Percentiles rank a stretch among this genome's conserved stretches.
Conservation (phyloP, 2,329 filamentous ascomycete genomes). For the Xylaria sp. region DNA sequence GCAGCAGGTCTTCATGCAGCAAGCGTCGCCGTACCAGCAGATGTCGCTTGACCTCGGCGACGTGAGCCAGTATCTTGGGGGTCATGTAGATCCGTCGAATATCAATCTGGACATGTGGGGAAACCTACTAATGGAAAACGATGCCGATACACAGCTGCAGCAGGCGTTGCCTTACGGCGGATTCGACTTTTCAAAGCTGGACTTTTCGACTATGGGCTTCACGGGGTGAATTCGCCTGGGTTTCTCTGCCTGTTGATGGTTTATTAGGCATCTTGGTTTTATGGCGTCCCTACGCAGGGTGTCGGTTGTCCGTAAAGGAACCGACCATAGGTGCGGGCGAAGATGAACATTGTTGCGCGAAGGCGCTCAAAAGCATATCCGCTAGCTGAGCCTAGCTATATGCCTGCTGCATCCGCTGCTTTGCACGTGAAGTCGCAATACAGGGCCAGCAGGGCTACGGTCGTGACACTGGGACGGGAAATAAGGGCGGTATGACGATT, state of each 20-base stretch:
- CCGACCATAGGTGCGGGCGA: not conserved
- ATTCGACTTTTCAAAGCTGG: conserved; percentile 22
- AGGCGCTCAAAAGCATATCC: not conserved
- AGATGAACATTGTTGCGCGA: not conserved
- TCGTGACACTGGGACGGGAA: not conserved
- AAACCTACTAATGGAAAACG: conserved; percentile 20
- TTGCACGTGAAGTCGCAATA: not conserved
- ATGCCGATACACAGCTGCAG: conserved; percentile 4
- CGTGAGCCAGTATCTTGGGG: conserved; percentile 16
- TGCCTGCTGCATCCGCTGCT: not conserved
- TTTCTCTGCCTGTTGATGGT: not conserved
- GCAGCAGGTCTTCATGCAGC: conserved; percentile 16
- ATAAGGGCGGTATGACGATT: not conserved
- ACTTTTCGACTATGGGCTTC: conserved; percentile 17
- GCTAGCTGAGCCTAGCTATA: not conserved
- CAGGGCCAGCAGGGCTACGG: not conserved
- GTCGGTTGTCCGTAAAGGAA: not conserved
- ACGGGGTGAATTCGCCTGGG: not conserved
- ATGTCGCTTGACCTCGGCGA: conserved; percentile 11
- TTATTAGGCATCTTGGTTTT: not conserved
- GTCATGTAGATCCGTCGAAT: not conserved
- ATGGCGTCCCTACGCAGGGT: not conserved
- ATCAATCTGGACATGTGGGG: conserved; percentile 30
- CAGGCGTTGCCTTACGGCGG: conserved; percentile 12
- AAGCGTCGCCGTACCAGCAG: conserved; percentile 14